Evolutionary conservation across 306 rosid genomes (phyloP).

Genomic region (Notholithocarpus densiflorus): DNA sequence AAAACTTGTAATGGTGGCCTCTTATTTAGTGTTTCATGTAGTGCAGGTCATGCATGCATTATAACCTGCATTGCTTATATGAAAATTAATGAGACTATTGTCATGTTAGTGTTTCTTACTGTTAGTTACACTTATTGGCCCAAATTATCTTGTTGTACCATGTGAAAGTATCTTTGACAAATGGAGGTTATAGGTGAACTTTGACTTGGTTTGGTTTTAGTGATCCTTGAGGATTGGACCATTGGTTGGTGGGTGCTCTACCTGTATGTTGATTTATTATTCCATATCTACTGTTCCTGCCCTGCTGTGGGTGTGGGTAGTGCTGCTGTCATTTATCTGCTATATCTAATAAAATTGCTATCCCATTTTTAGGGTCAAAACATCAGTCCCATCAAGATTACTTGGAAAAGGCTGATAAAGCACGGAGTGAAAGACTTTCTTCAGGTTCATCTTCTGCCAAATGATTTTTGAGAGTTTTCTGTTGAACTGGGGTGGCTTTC

Average conservation of each 20-base stretch:
- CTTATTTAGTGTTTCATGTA: too few relatives aligned
- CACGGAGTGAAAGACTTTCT: slow-evolving; percentile 86
- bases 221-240: not conserved
- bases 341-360: slow-evolving; percentile 11
- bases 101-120: too few relatives aligned
- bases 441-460: slow-evolving; percentile 64
- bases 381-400: slow-evolving; percentile 97
- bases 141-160: not conserved
- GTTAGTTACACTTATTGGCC: not conserved
- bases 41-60: too few relatives aligned
- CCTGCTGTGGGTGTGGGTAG: not conserved
- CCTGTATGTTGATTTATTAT: not conserved
- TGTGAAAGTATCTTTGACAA: not conserved
- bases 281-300: too few relatives aligned
- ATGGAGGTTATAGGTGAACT: not conserved
- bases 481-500: slow-evolving; percentile 7
- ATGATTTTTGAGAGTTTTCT: slow-evolving; percentile 38
- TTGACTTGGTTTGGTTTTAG: not conserved
- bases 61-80: too few relatives aligned
- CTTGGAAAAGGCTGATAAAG: slow-evolving; percentile 89
- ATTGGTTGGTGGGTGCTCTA: not conserved
- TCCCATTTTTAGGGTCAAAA: slow-evolving; percentile 55
- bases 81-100: too few relatives aligned
- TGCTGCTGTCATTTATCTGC: slow-evolving; percentile 1
- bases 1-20: too few relatives aligned